phyloP scores from a whole-genome alignment of 768 basidiomycete species.

The Dacryopinax spathularia region DNA sequence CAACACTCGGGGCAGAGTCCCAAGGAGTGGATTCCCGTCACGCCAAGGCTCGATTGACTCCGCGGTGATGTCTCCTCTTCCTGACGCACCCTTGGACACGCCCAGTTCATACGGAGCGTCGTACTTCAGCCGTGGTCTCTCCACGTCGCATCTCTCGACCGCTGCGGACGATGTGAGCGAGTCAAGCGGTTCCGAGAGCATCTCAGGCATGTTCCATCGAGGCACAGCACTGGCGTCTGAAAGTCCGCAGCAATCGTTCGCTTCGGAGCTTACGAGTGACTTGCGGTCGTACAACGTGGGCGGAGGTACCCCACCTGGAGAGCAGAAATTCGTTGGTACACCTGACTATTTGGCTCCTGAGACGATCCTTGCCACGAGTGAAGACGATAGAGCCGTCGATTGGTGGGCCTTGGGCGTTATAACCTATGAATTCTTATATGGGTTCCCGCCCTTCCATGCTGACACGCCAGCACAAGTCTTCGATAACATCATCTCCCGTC shows the following conservation, averaged over 20 bases:
- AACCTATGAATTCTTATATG: constrained; percentile 94
- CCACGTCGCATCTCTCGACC: constrained; percentile 22
- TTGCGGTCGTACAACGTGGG: constrained; percentile 50
- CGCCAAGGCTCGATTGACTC: neutral
- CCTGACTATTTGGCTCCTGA: constrained; percentile 96
- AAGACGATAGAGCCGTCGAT: constrained; percentile 90
- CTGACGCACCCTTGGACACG: constrained; percentile 9
- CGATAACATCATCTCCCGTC: constrained; percentile 90
- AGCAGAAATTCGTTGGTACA: constrained; percentile 92
- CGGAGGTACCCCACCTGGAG: constrained; percentile 56
- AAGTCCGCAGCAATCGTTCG: constrained; percentile 76
- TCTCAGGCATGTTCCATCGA: constrained; percentile 40
- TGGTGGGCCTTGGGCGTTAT: constrained; percentile 99
- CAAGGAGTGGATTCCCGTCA: neutral
- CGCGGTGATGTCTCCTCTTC: neutral
- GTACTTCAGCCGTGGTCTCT: constrained; percentile 35
- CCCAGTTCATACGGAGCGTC: constrained; percentile 33
- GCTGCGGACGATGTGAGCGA: constrained; percentile 66
- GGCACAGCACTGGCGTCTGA: constrained; percentile 37
- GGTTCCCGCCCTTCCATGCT: constrained; percentile 93
- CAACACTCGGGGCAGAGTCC: neutral
- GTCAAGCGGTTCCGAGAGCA: constrained; percentile 70
- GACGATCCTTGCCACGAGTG: constrained; percentile 85
- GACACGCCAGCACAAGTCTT: constrained; percentile 96
- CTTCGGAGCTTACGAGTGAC: constrained; percentile 69